These are phyloP conservation scores for Melanomma pulvis-pyrius DNA, from an alignment of 495 filamentous ascomycete species.

Conservation along the genomic window DNA sequence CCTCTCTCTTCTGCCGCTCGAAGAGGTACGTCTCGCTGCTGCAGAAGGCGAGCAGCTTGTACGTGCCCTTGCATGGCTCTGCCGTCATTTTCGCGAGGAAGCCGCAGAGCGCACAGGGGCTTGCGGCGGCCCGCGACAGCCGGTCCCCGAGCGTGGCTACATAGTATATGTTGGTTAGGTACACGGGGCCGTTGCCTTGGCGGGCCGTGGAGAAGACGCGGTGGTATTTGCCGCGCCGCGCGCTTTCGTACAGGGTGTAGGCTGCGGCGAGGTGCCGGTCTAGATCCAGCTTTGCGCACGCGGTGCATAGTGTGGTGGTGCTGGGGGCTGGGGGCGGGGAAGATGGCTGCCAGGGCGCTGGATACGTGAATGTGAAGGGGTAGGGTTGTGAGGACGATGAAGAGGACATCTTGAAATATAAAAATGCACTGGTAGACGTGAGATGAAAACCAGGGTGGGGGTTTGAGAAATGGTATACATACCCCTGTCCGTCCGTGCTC, in stretches of 20 bases:
- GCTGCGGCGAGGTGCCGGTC: neutral
- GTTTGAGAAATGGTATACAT: too few species aligned
- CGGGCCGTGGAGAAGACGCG: neutral
- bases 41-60: neutral
- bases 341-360: neutral
- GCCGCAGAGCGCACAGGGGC: neutral
- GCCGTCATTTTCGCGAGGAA: neutral
- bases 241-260: neutral
- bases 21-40: neutral
- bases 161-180: neutral
- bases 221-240: neutral
- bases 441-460: too few species aligned
- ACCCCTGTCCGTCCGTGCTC: too few species aligned
- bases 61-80: neutral
- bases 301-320: neutral
- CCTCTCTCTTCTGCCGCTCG: neutral
- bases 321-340: neutral
- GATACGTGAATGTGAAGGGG: neutral
- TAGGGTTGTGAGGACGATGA: neutral
- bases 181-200: neutral
- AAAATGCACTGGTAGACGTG: too few species aligned
- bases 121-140: neutral
- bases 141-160: neutral
- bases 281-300: neutral
- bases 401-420: neutral